These are phyloP conservation scores for Didymosphaeria variabile DNA, from an alignment of 2,329 filamentous ascomycete species.

Conservation along the genomic window DNA sequence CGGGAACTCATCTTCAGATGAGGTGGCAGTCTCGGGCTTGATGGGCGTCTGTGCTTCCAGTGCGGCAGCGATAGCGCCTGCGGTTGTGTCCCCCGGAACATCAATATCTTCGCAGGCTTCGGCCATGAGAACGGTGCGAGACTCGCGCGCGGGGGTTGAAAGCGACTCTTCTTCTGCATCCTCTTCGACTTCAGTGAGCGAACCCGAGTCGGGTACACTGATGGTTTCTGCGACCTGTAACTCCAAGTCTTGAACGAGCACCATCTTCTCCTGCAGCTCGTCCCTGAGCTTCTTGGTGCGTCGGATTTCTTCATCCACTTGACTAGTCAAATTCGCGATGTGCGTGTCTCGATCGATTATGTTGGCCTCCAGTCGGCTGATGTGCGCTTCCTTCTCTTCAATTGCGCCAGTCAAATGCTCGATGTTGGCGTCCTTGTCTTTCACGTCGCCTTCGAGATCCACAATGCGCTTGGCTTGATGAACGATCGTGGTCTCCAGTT, in stretches of 20 bases:
- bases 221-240: conserved; percentile 9
- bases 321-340: conserved; percentile 25
- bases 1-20: conserved; percentile 9
- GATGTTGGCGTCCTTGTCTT: conserved; percentile 20
- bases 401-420: conserved; percentile 11
- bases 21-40: neutral
- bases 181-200: neutral
- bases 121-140: neutral
- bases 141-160: neutral
- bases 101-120: neutral
- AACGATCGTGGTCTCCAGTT: neutral
- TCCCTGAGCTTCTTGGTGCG: conserved; percentile 23
- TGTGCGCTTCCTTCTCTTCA: conserved; percentile 2
- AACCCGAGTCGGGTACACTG: neutral
- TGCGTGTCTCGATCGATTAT: conserved; percentile 19
- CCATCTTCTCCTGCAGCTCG: conserved; percentile 21
- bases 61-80: neutral
- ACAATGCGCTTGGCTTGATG: conserved; percentile 18
- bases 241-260: conserved; percentile 22
- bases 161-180: neutral
- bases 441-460: conserved; percentile 22
- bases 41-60: neutral
- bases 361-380: conserved; percentile 19
- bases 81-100: neutral
- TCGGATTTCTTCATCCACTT: conserved; percentile 28